A percentile compares a stretch with the other conserved stretches of the same genome.
Conservation (phyloP, 805 yeast species). For the Zygotorulaspora florentina region DNA sequence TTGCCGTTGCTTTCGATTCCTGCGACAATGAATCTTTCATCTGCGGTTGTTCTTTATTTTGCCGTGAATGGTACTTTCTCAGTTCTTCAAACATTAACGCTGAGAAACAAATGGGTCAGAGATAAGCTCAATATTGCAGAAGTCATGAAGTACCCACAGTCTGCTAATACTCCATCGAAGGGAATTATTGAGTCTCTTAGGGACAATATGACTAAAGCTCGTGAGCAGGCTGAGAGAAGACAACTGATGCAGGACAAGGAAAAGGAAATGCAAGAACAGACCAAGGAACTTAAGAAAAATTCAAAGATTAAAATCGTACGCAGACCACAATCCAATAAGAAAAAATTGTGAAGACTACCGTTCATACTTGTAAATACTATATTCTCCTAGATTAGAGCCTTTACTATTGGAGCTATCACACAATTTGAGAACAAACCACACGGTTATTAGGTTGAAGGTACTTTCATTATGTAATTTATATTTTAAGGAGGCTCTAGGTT, state of each 20-base stretch:
- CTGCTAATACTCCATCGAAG: conserved; percentile 32
- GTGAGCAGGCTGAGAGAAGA: conserved; percentile 39
- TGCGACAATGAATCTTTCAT: conserved; percentile 81
- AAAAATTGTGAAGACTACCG: neutral
- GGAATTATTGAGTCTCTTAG: conserved; percentile 38
- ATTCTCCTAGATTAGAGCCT: too few species aligned
- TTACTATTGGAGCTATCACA: too few species aligned
- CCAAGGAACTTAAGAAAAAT: conserved; percentile 32
- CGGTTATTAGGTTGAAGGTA: too few species aligned
- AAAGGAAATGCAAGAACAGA: conserved; percentile 30
- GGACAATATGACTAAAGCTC: conserved; percentile 40
- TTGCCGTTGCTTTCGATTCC: conserved; percentile 81
- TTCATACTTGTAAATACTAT: conserved; percentile 8
- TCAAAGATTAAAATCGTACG: conserved; percentile 30
- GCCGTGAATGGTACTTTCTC: conserved; percentile 76
- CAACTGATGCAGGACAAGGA: conserved; percentile 36
- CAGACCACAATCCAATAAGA: conserved; percentile 24
- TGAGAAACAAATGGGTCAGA: conserved; percentile 60
- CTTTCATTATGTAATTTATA: too few species aligned
- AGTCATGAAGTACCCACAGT: conserved; percentile 50
- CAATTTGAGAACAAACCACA: too few species aligned
- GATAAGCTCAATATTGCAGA: conserved; percentile 54
- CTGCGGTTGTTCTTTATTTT: conserved; percentile 83
- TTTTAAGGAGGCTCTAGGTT: too few species aligned
- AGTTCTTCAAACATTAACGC: conserved; percentile 61